Evolutionary conservation across 805 yeast genomes (phyloP).

Genomic region (Wickerhamiella kurtzmanii): DNA sequence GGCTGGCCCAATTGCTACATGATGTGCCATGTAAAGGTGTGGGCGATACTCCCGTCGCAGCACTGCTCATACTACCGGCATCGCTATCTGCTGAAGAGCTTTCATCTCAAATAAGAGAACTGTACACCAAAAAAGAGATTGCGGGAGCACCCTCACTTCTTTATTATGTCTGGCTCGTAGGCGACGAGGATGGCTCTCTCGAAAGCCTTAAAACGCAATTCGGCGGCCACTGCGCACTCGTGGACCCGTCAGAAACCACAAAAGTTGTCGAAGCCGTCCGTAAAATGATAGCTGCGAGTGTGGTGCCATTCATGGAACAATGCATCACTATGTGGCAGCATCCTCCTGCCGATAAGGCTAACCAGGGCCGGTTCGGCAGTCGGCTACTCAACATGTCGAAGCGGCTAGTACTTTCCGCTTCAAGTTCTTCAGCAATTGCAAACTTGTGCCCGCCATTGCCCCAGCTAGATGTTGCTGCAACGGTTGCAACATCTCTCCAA

Average conservation of each 20-base stretch:
- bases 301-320: slow-evolving; percentile 76
- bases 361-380: slow-evolving; percentile 9
- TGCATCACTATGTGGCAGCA: slow-evolving; percentile 57
- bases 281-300: slow-evolving; percentile 36
- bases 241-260: slow-evolving; percentile 26
- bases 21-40: not conserved
- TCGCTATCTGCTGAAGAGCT: not conserved
- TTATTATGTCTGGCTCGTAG: slow-evolving; percentile 36
- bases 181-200: slow-evolving; percentile 28
- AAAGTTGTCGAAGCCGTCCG: slow-evolving; percentile 30
- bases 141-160: too few relatives aligned
- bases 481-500: not conserved
- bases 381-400: slow-evolving; percentile 8
- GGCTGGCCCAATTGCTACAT: slow-evolving; percentile 1
- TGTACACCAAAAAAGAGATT: too few relatives aligned
- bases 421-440: slow-evolving; percentile 6
- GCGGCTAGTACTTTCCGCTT: not conserved
- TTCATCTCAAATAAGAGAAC: not conserved
- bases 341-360: not conserved
- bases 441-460: slow-evolving; percentile 15
- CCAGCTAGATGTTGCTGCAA: slow-evolving; percentile 8
- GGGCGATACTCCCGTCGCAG: not conserved
- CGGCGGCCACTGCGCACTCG: slow-evolving; percentile 25
- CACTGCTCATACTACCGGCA: not conserved
- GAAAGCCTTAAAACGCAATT: slow-evolving; percentile 13